phyloP scores from a whole-genome alignment of 2,329 filamentous ascomycete genomes.

The Celoporthe dispersa region DNA sequence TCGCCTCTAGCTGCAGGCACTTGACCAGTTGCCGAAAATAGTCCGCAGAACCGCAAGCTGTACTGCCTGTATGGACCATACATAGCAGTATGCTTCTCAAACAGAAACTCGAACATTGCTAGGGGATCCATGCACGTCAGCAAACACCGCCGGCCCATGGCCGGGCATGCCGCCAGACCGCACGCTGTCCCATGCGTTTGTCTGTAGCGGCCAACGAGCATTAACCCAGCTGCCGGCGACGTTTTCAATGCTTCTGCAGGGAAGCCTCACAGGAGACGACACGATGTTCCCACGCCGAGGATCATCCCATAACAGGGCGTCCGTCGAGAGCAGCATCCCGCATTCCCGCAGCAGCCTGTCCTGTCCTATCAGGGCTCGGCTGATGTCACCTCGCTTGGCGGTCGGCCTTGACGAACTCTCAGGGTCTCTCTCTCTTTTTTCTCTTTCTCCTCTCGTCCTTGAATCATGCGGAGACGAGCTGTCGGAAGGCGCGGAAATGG shows the following conservation, averaged over 20 bases:
- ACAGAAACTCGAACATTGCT: background rate
- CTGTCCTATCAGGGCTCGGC: background rate
- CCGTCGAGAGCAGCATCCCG: background rate
- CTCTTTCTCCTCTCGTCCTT: background rate
- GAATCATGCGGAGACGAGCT: background rate
- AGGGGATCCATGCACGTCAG: slow-evolving; percentile 14
- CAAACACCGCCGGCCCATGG: background rate
- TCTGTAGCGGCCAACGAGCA: slow-evolving; percentile 9
- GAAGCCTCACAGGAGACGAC: background rate
- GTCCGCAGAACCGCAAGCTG: background rate
- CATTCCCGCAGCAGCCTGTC: background rate
- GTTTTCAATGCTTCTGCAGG: background rate
- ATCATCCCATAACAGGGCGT: background rate
- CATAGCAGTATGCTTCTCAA: background rate
- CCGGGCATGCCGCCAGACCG: background rate
- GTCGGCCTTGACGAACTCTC: background rate
- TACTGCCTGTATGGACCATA: background rate
- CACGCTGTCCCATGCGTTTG: background rate
- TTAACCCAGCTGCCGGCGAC: slow-evolving; percentile 17
- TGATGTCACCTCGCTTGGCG: slow-evolving; percentile 1
- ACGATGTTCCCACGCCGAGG: background rate
- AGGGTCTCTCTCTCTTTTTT: background rate
- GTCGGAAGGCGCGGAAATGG: slow-evolving; percentile 5
- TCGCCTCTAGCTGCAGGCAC: background rate
- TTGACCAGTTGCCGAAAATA: slow-evolving; percentile 4